phyloP scores from a whole-genome alignment of 495 filamentous ascomycete species.

The Pseudoneurospora amorphoporcata region DNA sequence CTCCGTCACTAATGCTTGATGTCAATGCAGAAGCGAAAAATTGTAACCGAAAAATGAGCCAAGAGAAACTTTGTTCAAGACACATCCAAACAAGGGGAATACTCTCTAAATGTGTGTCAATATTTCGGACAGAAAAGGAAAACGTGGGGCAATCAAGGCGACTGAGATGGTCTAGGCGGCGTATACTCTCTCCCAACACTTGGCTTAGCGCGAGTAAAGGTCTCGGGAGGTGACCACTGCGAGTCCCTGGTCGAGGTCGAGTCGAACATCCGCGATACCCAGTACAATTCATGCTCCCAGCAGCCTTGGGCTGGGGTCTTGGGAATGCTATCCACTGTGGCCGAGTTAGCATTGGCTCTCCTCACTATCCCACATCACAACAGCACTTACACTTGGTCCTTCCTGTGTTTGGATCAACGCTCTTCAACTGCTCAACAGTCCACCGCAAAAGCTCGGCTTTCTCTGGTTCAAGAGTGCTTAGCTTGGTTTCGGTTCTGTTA shows the following conservation, averaged over 20 bases:
- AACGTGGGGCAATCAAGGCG: background rate
- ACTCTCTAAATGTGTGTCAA: background rate
- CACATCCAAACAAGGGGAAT: background rate
- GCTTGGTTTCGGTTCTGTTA: background rate
- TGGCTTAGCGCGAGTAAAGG: conserved; percentile 10
- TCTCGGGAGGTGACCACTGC: conserved; percentile 13
- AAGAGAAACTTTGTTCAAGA: background rate
- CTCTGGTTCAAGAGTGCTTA: conserved; percentile 8
- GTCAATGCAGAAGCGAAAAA: background rate
- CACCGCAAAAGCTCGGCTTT: conserved; percentile 10
- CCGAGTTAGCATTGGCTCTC: background rate
- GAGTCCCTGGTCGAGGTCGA: background rate
- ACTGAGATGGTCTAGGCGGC: background rate
- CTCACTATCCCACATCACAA: background rate
- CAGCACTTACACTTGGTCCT: conserved; percentile 3
- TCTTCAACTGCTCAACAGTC: conserved; percentile 7
- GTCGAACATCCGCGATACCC: conserved; percentile 19
- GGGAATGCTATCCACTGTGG: conserved; percentile 9
- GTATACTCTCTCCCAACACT: conserved; percentile 11
- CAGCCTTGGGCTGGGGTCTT: conserved; percentile 8
- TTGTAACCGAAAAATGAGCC: background rate
- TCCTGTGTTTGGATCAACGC: background rate
- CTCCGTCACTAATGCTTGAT: background rate
- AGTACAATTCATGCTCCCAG: conserved; percentile 22
- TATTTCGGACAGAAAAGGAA: background rate